phyloP scores from a whole-genome alignment of 2,329 filamentous ascomycete species.

The Magnaporthiopsis rhizophila region DNA sequence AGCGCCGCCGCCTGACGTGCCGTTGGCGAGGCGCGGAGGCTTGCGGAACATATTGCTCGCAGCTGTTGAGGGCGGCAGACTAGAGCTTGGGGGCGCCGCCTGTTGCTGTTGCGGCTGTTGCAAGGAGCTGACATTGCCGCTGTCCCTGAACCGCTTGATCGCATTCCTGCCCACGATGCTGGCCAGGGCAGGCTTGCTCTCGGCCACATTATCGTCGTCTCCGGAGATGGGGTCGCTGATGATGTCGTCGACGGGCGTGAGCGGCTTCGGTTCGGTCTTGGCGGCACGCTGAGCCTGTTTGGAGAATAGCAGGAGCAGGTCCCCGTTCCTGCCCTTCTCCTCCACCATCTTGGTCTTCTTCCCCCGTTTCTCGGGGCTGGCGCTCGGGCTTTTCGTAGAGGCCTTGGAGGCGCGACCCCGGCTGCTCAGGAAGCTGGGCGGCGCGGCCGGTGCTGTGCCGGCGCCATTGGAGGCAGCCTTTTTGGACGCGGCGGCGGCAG shows the following conservation, averaged over 20 bases:
- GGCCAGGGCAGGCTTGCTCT: constrained; percentile 38
- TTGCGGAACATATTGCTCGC: constrained; percentile 46
- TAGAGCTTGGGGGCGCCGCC: neutral
- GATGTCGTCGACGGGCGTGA: constrained; percentile 36
- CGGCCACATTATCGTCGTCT: constrained; percentile 49
- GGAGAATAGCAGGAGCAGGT: constrained; percentile 53
- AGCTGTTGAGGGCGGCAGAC: constrained; percentile 15
- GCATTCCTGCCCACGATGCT: constrained; percentile 51
- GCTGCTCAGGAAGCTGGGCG: constrained; percentile 5
- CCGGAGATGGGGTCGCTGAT: constrained; percentile 52
- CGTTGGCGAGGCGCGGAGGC: constrained; percentile 26
- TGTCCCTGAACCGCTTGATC: constrained; percentile 41
- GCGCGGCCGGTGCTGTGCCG: neutral
- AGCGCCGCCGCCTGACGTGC: constrained; percentile 6
- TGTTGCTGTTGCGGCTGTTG: constrained; percentile 15
- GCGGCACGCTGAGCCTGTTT: constrained; percentile 46
- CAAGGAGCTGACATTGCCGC: constrained; percentile 15
- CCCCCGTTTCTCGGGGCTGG: constrained; percentile 36
- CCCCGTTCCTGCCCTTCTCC: constrained; percentile 44
- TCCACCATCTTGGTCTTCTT: constrained; percentile 23
- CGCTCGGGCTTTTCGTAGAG: constrained; percentile 29
- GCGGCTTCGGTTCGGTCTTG: constrained; percentile 19
- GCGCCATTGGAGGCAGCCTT: neutral
- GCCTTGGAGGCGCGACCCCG: constrained; percentile 15
- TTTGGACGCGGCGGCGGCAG: constrained; percentile 9